Conservation (phyloP, 1,284 basidiomycete genomes). For the Rhodotorula sp. region DNA sequence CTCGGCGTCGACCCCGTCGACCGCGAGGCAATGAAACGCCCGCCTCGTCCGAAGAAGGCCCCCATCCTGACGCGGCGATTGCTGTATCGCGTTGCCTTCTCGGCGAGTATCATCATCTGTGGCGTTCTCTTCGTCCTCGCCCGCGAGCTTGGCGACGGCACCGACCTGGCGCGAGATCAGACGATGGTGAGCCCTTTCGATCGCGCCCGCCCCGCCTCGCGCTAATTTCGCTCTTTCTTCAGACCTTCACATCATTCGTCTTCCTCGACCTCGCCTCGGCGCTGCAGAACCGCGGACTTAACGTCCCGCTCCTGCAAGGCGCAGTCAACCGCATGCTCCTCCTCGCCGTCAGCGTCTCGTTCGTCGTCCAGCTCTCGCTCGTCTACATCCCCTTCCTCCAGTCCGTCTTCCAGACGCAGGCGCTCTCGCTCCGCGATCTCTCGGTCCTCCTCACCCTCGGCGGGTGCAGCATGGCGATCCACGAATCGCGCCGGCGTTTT, state of each 20-base stretch:
- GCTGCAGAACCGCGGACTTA: slow-evolving; percentile 86
- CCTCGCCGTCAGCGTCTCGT: slow-evolving; percentile 79
- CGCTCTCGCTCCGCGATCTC: slow-evolving; percentile 70
- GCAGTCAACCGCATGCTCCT: slow-evolving; percentile 87
- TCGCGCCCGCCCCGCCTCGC: too few relatives aligned
- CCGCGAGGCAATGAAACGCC: slow-evolving; percentile 80
- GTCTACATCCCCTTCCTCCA: slow-evolving; percentile 91
- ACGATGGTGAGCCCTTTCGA: slow-evolving; percentile 72
- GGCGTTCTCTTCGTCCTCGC: slow-evolving; percentile 88
- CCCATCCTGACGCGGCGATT: slow-evolving; percentile 77
- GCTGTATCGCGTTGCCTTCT: slow-evolving; percentile 79
- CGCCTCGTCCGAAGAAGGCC: slow-evolving; percentile 84
- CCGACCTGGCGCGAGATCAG: slow-evolving; percentile 80
- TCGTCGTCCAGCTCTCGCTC: slow-evolving; percentile 76
- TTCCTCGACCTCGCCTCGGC: slow-evolving; percentile 95
- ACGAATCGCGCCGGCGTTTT: slow-evolving; percentile 77
- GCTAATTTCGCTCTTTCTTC: neutral
- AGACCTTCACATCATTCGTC: slow-evolving; percentile 97
- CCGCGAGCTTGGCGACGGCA: slow-evolving; percentile 76
- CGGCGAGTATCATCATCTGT: slow-evolving; percentile 82
- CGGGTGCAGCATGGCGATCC: slow-evolving; percentile 66
- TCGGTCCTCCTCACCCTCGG: slow-evolving; percentile 71
- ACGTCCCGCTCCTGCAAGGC: slow-evolving; percentile 58
- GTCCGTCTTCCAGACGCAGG: slow-evolving; percentile 87
- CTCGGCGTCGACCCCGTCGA: slow-evolving; percentile 96